Base-by-base conservation (phyloP, 1,139 yeast species). In the Ogataea hybrid region DNA sequence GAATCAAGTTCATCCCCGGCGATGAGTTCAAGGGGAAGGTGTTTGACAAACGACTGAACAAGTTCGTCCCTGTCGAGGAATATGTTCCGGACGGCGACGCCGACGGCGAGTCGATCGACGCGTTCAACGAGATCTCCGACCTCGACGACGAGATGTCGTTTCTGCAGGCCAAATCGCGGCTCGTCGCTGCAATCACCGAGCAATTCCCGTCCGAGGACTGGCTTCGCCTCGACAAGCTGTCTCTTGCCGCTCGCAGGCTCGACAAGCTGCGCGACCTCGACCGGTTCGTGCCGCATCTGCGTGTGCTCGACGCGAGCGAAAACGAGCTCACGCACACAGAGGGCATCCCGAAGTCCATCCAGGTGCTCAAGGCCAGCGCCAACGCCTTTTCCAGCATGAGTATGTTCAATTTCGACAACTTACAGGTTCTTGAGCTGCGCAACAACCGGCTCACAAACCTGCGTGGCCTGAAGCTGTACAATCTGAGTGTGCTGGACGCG, bases 101-200 rank as follows among this genome's bases (percentile, higher is more conserved):
- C 28, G 30, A 31, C 28, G 46, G 43, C 42, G 45, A 44, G 11
- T 37, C 47, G 4, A 28, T 43, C n/a, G 46, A 46, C 12, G 46
- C 46, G 9, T 25, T 49, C 16, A 48, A 50, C 20, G 41, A 49
- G 23, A 42, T 51, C 11, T 46, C 52, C 7, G 52, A 46, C 25
- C 25, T 51, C 10, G 34, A 38, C 16, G 49, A 48, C 9, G 51
- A 76, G 31, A 48, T 74, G 3, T 70, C 81, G 1, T 78, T 77
- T 52, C 68, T 81, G 1, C 73, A 72, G 49, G 68, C 77, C 0
- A 71, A 71, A 46, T 67, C 62, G 43, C 60, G 58, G 12, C 55
- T 78, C 34, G 77, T 76, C 5, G 64, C 77, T 2, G 64, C 73
- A 1, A 67, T 78, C n/a, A 75, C 76, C 1, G 75, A 73, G 36